Percentiles rank a stretch among this genome's conserved stretches.
These are phyloP conservation scores for Endothia cerciana DNA, from an alignment of 2,329 filamentous ascomycete genomes.

Conservation along the genomic window DNA sequence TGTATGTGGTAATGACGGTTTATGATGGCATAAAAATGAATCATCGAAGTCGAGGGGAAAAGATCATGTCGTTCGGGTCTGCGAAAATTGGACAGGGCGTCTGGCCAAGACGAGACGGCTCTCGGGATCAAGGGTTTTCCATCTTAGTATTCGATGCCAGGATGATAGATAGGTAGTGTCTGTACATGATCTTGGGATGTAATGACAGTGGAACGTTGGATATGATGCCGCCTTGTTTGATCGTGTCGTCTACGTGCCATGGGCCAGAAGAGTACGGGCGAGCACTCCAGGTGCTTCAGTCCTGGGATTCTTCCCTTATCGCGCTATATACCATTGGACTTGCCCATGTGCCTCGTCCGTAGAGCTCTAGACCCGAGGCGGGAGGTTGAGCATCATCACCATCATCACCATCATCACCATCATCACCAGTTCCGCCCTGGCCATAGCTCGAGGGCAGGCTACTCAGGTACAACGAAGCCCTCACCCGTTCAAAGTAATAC, in stretches of 20 bases:
- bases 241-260: background rate
- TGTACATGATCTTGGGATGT: background rate
- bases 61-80: background rate
- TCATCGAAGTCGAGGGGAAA: background rate
- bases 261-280: no score
- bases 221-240: background rate
- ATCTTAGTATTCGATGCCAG: background rate
- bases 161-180: constrained; percentile 9
- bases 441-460: no score
- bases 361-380: no score
- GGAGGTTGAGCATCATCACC: no score
- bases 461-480: no score
- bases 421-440: no score
- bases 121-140: background rate
- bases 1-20: background rate
- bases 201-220: background rate
- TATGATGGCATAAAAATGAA: background rate
- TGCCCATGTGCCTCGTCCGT: no score
- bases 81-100: background rate
- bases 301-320: no score
- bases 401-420: no score
- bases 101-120: background rate
- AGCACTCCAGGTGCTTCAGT: no score
- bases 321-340: no score
- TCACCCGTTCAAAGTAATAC: no score